phyloP scores from a whole-genome alignment of 1,139 yeast genomes.

The Kazachstania sp. region DNA sequence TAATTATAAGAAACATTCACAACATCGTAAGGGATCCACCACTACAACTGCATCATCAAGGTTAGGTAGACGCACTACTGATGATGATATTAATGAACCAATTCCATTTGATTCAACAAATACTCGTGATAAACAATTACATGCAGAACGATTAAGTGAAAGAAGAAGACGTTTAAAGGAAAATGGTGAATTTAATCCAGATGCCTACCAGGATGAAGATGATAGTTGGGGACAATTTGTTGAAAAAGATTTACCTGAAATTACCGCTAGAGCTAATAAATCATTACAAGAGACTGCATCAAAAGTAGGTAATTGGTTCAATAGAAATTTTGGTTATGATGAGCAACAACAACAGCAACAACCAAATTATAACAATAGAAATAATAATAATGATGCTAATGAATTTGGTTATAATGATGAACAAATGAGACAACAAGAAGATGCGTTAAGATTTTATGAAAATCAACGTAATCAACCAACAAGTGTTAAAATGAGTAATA shows the following conservation, averaged over 20 bases:
- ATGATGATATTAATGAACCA: slow-evolving; percentile 6
- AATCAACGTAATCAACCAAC: slow-evolving; percentile 6
- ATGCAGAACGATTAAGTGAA: slow-evolving; percentile 21
- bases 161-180: slow-evolving; percentile 19
- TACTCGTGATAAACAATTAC: slow-evolving; percentile 16
- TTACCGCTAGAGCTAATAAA: slow-evolving; percentile 61
- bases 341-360: not conserved
- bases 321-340: slow-evolving; percentile 38
- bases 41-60: slow-evolving; percentile 2
- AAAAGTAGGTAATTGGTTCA: slow-evolving; percentile 76
- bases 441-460: slow-evolving; percentile 15
- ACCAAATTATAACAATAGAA: slow-evolving; percentile 29
- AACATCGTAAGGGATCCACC: slow-evolving; percentile 3
- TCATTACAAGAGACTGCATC: slow-evolving; percentile 80
- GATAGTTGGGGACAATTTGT: slow-evolving; percentile 60
- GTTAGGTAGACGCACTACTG: slow-evolving; percentile 9
- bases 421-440: slow-evolving; percentile 20
- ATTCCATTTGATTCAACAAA: slow-evolving; percentile 1
- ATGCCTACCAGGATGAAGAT: slow-evolving; percentile 28
- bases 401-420: slow-evolving; percentile 2
- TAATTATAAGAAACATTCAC: slow-evolving; percentile 8
- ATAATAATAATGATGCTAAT: slow-evolving; percentile 12
- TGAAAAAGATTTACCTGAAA: slow-evolving; percentile 52
- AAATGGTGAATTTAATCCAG: slow-evolving; percentile 2
- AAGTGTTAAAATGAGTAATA: slow-evolving; percentile 3